A percentile compares a stretch with the other conserved stretches of the same genome.
phyloP scores from a whole-genome alignment of 2,329 filamentous ascomycete genomes.

The Leptoxyphium fumago region DNA sequence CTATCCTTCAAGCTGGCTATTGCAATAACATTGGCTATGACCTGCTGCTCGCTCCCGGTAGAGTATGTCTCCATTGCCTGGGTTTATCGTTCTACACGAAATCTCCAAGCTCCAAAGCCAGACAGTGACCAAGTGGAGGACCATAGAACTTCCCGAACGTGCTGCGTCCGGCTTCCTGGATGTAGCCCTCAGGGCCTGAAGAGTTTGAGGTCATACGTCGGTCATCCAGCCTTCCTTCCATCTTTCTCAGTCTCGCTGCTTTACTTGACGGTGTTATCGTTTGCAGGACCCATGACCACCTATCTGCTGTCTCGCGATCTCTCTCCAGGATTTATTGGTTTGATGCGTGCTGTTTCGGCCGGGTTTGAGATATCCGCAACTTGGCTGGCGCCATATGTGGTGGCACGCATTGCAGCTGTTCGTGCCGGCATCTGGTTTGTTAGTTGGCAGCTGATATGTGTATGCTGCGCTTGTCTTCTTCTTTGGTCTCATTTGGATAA shows the following conservation, averaged over 20 bases:
- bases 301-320: slow-evolving; percentile 44
- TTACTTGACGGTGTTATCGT: slow-evolving; percentile 47
- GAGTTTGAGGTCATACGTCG: slow-evolving; percentile 27
- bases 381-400: slow-evolving; percentile 42
- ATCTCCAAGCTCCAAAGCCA: slow-evolving; percentile 8
- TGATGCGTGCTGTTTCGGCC: slow-evolving; percentile 39
- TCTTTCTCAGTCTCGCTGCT: slow-evolving; percentile 46
- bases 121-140: not conserved
- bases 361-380: slow-evolving; percentile 46
- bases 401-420: slow-evolving; percentile 35
- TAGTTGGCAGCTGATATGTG: slow-evolving; percentile 49
- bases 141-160: too few species aligned
- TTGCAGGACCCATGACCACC: slow-evolving; percentile 49
- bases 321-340: slow-evolving; percentile 36
- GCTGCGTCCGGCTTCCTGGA: not conserved
- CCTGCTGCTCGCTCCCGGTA: slow-evolving; percentile 29
- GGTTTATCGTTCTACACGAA: slow-evolving; percentile 22
- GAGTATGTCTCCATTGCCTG: slow-evolving; percentile 41
- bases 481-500: slow-evolving; percentile 14
- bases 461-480: slow-evolving; percentile 26
- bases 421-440: slow-evolving; percentile 58
- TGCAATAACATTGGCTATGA: slow-evolving; percentile 35
- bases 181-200: not conserved
- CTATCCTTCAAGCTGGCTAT: slow-evolving; percentile 36
- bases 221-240: slow-evolving; percentile 42